Evolutionary conservation across 306 rosid genomes (phyloP).

Genomic region (Comarum palustre): DNA sequence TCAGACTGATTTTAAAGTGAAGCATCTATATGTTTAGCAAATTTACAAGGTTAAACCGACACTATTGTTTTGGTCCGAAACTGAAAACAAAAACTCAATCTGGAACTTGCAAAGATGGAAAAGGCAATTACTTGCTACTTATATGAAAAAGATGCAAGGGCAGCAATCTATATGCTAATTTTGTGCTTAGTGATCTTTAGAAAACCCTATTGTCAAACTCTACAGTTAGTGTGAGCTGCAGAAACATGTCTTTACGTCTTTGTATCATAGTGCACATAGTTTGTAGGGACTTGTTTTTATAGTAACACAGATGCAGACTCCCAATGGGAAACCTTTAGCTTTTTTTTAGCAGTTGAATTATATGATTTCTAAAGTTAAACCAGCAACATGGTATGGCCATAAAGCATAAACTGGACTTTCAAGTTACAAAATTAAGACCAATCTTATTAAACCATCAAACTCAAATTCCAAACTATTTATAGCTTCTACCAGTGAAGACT

Average conservation of each 20-base stretch:
- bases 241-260: not conserved
- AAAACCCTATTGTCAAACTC: not conserved
- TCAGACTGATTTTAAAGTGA: not conserved
- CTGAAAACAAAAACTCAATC: too few relatives aligned
- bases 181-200: not conserved
- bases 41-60: not conserved
- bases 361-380: conserved; percentile 1
- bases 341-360: not conserved
- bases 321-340: not conserved
- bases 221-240: not conserved
- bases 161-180: not conserved
- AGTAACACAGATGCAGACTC: conserved; percentile 2
- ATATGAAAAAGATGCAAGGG: not conserved
- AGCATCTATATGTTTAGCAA: not conserved
- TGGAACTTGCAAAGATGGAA: not conserved
- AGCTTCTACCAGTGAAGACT: conserved; percentile 45
- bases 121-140: not conserved
- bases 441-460: not conserved
- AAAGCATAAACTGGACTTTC: not conserved
- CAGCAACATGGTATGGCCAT: not conserved
- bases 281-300: not conserved
- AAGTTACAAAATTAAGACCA: conserved; percentile 9
- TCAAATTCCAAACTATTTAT: not conserved
- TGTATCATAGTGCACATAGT: conserved; percentile 2
- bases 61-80: not conserved